phyloP scores from a whole-genome alignment of 2,329 filamentous ascomycete genomes.

The Curvularia hawaiiensis region DNA sequence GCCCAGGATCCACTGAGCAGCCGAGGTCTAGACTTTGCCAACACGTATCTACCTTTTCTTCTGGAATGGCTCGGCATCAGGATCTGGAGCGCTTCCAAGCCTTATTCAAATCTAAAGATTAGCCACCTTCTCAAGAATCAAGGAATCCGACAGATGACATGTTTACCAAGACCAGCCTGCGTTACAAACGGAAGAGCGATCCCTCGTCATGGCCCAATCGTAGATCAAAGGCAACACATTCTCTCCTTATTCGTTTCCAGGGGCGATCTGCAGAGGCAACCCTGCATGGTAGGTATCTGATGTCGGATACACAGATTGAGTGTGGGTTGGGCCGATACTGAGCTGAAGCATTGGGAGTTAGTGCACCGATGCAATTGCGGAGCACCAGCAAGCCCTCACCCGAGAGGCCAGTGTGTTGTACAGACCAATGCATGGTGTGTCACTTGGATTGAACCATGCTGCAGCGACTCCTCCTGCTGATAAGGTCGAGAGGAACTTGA shows the following conservation, averaged over 20 bases:
- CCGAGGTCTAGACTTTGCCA: neutral
- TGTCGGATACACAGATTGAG: slow-evolving; percentile 11
- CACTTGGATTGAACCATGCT: neutral
- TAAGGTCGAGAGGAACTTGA: neutral
- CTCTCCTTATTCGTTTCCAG: neutral
- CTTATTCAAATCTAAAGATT: neutral
- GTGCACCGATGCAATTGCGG: neutral
- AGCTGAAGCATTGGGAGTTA: neutral
- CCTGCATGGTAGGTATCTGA: neutral
- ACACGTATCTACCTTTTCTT: neutral
- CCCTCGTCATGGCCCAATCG: neutral
- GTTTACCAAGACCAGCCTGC: neutral
- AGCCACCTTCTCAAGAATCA: neutral
- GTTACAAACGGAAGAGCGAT: neutral
- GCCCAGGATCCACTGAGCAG: neutral
- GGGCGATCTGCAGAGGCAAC: neutral
- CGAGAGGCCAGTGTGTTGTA: neutral
- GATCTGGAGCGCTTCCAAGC: neutral
- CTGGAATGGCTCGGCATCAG: neutral
- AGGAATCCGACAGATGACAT: neutral
- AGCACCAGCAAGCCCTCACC: neutral
- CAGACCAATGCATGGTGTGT: neutral
- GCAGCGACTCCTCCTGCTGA: neutral
- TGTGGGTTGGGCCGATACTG: slow-evolving; percentile 10
- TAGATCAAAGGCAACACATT: neutral